Evolutionary conservation across 2,329 filamentous ascomycete genomes (phyloP).

Genomic region (Periconia sp.): DNA sequence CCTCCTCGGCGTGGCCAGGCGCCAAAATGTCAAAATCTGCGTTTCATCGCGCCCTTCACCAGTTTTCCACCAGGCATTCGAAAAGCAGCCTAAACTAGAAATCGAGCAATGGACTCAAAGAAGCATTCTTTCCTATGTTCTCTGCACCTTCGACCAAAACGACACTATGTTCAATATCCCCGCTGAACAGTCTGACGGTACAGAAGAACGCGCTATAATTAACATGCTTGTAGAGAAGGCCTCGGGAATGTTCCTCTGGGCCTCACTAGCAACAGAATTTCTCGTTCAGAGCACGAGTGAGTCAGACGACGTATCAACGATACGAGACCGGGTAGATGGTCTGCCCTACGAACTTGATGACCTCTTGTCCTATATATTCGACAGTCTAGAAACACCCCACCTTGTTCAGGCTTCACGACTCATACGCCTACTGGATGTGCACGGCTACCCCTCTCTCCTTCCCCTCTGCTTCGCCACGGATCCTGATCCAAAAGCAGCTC

Average conservation of each 20-base stretch:
- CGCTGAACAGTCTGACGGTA: conserved; percentile 23
- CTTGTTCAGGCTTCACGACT: conserved; percentile 27
- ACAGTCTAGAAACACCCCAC: conserved; percentile 23
- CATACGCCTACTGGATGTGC: conserved; percentile 28
- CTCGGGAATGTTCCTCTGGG: conserved; percentile 35
- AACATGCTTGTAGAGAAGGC: conserved; percentile 29
- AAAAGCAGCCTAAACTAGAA: conserved; percentile 25
- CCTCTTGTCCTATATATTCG: conserved; percentile 31
- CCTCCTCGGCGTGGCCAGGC: conserved; percentile 23
- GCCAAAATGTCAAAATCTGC: conserved; percentile 39
- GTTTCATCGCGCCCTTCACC: conserved; percentile 33
- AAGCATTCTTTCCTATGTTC: conserved; percentile 27
- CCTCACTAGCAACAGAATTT: conserved; percentile 26
- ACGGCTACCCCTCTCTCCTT: conserved; percentile 28
- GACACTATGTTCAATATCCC: conserved; percentile 28
- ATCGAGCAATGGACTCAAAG: conserved; percentile 27
- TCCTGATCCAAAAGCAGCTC: conserved; percentile 21
- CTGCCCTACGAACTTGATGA: conserved; percentile 30
- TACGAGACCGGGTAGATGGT: conserved; percentile 28
- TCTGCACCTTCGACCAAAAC: conserved; percentile 21
- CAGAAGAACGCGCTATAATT: conserved; percentile 27
- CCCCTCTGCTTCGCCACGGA: conserved; percentile 30
- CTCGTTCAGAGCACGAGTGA: conserved; percentile 27
- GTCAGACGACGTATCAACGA: conserved; percentile 26
- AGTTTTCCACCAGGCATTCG: conserved; percentile 28